A percentile compares a stretch with the other conserved stretches of the same genome.
Conservation (phyloP, 208 protist genomes). For the Leishmania tarentolae region DNA sequence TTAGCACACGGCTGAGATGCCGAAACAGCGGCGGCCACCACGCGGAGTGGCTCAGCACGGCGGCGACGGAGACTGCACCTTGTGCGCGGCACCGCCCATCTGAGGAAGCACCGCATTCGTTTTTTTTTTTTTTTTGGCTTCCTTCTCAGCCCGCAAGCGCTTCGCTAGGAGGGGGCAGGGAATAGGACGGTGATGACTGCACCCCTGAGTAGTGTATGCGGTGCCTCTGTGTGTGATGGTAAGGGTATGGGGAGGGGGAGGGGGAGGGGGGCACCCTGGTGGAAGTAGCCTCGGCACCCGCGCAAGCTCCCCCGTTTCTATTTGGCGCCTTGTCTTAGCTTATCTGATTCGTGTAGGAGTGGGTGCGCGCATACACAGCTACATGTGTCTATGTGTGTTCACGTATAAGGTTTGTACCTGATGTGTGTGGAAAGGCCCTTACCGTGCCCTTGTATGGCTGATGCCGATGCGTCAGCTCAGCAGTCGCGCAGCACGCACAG, state of each 20-base stretch:
- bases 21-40: not conserved
- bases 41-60: not conserved
- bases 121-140: not conserved
- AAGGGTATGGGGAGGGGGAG: not conserved
- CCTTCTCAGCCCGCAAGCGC: too few species aligned
- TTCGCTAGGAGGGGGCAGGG: not conserved
- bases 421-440: not conserved
- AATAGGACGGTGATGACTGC: not conserved
- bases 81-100: not conserved
- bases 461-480: not conserved
- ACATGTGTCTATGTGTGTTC: constrained; percentile 3
- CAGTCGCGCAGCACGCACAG: not conserved
- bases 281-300: not conserved
- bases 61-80: not conserved
- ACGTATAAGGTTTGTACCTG: not conserved
- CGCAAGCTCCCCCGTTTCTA: not conserved
- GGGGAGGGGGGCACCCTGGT: not conserved
- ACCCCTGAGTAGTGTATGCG: not conserved
- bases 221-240: not conserved
- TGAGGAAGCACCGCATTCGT: not conserved
- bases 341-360: not conserved
- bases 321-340: not conserved
- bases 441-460: not conserved
- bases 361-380: not conserved
- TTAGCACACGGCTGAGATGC: not conserved